phyloP scores from a whole-genome alignment of 306 rosid genomes.

The Macrotyloma uniflorum region DNA sequence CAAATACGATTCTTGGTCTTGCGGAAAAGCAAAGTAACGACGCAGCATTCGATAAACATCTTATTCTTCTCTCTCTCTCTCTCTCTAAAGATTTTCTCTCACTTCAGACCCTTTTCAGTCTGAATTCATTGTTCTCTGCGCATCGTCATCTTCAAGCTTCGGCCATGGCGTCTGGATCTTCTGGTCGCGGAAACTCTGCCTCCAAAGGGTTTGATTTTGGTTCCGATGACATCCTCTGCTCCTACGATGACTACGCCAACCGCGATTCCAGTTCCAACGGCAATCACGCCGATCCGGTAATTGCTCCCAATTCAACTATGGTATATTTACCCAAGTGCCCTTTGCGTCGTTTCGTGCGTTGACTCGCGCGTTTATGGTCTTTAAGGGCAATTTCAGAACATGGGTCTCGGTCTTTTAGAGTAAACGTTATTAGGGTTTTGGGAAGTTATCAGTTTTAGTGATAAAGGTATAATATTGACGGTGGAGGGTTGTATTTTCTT shows the following conservation, averaged over 20 bases:
- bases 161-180: constrained; percentile 90
- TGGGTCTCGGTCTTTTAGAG: neutral
- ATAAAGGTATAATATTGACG: neutral
- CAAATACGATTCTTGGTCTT: constrained; percentile 45
- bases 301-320: constrained; percentile 54
- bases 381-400: neutral
- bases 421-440: constrained; percentile 43
- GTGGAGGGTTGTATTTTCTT: neutral
- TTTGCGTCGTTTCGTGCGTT: constrained; percentile 25
- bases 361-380: neutral
- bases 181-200: constrained; percentile 71
- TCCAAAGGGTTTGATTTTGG: constrained; percentile 87
- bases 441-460: neutral
- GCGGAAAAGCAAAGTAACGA: constrained; percentile 40
- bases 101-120: neutral
- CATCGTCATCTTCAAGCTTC: constrained; percentile 32
- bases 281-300: constrained; percentile 63
- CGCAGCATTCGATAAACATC: neutral
- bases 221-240: constrained; percentile 87
- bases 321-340: constrained; percentile 34
- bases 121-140: constrained; percentile 12
- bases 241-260: constrained; percentile 76
- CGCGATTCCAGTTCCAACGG: constrained; percentile 74
- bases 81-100: constrained; percentile 32
- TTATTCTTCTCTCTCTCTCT: neutral